Evolutionary conservation across 2,329 filamentous ascomycete genomes (phyloP), one percentile per base, ranked within the genome.

Genomic region (Chalaropsis ovoidea): DNA sequence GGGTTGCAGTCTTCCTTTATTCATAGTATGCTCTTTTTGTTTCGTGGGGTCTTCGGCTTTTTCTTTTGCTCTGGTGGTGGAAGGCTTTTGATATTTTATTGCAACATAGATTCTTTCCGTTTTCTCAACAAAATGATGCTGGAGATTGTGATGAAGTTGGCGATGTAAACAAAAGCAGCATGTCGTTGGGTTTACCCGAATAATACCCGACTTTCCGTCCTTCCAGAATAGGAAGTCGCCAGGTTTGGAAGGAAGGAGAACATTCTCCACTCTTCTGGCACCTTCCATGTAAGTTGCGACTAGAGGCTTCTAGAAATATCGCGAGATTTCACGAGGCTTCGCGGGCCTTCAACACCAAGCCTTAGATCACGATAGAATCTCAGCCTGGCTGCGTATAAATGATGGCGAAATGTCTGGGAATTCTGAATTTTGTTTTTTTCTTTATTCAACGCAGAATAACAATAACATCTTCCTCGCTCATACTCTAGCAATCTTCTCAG

Each of bases 201-300:
- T n/a, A 63, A 13, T 39, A 1, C 43, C 61, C 47, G 47, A 24
- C 19, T 11, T 3, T n/a, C 13, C 8, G 11, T 47, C 2, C 3
- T 42, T 54, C n/a, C 27, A 22, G 54, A 27, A 52, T 35, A n/a
- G 19, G 47, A 42, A 41, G 8, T 5, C 11, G 47, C 35, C 19
- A 10, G 24, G 4, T 5, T 39, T 39, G 35, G 35, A 6, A 39
- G 41, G 63, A 65, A 65, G n/a, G 3, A 60, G 63, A 64, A 64
- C 35, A 17, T 65, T 61, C 63, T 19, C 54, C 49, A 49, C 54
- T 35, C n/a, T 49, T 65, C 63, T n/a, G 15, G 41, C n/a, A 61
- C 19, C 24, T 61, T 47, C 54, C 35, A 39, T 54, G 27, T 42
- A 56, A 47, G 42, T 49, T 6, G 61, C 5, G n/a, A 15, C 61